A percentile compares a stretch with the other conserved stretches of the same genome.
phyloP scores from a whole-genome alignment of 306 rosid species.

The Acacia confusa region DNA sequence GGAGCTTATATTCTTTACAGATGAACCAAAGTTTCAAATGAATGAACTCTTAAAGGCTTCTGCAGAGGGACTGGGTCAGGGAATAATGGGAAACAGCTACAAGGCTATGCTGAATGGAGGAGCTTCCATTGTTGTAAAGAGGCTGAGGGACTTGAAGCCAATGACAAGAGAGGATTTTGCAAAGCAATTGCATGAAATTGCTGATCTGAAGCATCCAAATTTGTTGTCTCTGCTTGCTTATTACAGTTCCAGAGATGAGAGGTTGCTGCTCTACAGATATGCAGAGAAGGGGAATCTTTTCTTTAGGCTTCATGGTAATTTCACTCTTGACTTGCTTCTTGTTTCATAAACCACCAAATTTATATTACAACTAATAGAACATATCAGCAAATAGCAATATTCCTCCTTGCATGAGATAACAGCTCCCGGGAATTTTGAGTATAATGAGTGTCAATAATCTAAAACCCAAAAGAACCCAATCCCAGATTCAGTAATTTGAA shows the following conservation, averaged over 20 bases:
- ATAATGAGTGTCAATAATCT: background rate
- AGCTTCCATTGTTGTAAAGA: conserved; percentile 63
- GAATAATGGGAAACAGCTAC: conserved; percentile 68
- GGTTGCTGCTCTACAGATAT: conserved; percentile 56
- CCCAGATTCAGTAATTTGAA: background rate
- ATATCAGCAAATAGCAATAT: background rate
- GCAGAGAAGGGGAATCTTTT: conserved; percentile 68
- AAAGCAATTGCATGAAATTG: conserved; percentile 45
- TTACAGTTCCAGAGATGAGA: conserved; percentile 62
- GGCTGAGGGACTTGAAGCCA: conserved; percentile 74
- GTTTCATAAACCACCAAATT: background rate
- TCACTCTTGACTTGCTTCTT: conserved; percentile 1
- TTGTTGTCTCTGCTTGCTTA: conserved; percentile 72
- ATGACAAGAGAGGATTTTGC: conserved; percentile 53
- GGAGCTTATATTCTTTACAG: conserved; percentile 52
- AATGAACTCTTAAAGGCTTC: conserved; percentile 72
- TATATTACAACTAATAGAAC: background rate
- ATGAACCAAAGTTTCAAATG: conserved; percentile 50
- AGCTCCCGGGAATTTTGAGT: background rate
- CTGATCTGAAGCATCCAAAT: conserved; percentile 55
- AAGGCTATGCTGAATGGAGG: conserved; percentile 66
- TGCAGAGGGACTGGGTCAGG: conserved; percentile 81
- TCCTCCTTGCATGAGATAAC: background rate
- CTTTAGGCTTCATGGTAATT: conserved; percentile 60
- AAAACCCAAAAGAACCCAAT: background rate